Evolutionary conservation across 306 rosid genomes (phyloP).

Genomic region (Leucaena leucocephala): DNA sequence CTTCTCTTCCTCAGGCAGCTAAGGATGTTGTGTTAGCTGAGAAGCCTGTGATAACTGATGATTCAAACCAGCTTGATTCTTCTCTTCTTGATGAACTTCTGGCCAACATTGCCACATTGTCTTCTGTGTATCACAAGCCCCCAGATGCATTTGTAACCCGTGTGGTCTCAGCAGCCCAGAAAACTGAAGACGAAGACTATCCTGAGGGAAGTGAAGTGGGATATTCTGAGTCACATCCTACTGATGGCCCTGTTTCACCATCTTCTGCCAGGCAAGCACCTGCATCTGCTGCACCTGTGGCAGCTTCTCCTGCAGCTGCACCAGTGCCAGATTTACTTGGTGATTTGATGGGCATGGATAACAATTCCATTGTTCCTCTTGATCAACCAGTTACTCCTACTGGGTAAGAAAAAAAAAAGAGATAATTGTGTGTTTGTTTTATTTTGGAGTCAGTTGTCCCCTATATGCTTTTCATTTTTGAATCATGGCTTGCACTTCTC

Average conservation of each 20-base stretch:
- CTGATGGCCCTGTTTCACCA: slow-evolving; percentile 68
- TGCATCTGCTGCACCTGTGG: slow-evolving; percentile 42
- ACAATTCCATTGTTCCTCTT: slow-evolving; percentile 70
- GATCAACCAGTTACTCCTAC: slow-evolving; percentile 80
- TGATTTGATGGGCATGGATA: slow-evolving; percentile 88
- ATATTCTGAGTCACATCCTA: slow-evolving; percentile 68
- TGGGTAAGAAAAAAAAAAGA: slow-evolving; percentile 63
- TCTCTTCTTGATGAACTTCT: slow-evolving; percentile 97
- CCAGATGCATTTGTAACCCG: slow-evolving; percentile 96
- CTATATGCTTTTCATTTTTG: slow-evolving; percentile 26
- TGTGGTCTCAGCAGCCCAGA: slow-evolving; percentile 61
- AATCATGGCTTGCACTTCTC: slow-evolving; percentile 17
- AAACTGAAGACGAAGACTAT: slow-evolving; percentile 85
- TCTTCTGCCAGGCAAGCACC: slow-evolving; percentile 56
- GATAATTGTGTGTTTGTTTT: slow-evolving; percentile 17
- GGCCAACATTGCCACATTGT: slow-evolving; percentile 92
- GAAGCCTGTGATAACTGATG: slow-evolving; percentile 96
- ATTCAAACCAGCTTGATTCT: slow-evolving; percentile 88
- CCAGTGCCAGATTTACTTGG: slow-evolving; percentile 95
- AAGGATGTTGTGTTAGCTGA: slow-evolving; percentile 99
- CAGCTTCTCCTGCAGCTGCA: slow-evolving; percentile 60
- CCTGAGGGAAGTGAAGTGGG: slow-evolving; percentile 85
- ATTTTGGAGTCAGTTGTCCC: slow-evolving; percentile 20
- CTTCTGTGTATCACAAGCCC: slow-evolving; percentile 99
- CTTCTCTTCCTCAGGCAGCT: slow-evolving; percentile 79